A percentile compares a stretch with the other conserved stretches of the same genome.
Conservation (phyloP, 1,139 yeast genomes). For the Candida tetrigidarum region DNA sequence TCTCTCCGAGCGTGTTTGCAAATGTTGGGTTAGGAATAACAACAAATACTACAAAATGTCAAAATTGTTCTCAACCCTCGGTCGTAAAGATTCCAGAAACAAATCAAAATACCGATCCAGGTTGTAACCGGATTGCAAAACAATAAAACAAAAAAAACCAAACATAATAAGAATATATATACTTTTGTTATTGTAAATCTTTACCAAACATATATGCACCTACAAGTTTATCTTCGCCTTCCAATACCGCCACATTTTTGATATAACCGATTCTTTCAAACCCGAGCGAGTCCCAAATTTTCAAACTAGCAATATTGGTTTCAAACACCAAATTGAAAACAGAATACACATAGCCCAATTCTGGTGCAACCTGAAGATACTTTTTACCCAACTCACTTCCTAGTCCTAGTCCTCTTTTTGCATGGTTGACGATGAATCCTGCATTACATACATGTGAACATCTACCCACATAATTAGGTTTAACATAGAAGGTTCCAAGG, state of each 20-base stretch:
- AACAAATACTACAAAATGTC: too few relatives aligned
- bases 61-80: too few relatives aligned
- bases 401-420: slow-evolving; percentile 59
- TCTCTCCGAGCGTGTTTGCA: too few relatives aligned
- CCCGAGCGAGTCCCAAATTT: slow-evolving; percentile 77
- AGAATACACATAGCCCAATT: slow-evolving; percentile 72
- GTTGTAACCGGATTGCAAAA: too few relatives aligned
- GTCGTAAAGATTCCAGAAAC: too few relatives aligned
- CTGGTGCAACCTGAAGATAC: slow-evolving; percentile 69
- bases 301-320: slow-evolving; percentile 67
- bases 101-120: too few relatives aligned
- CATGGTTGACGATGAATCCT: slow-evolving; percentile 67
- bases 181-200: slow-evolving; percentile 32
- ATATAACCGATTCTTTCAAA: slow-evolving; percentile 74
- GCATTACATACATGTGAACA: slow-evolving; percentile 83
- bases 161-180: neutral
- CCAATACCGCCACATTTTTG: slow-evolving; percentile 66
- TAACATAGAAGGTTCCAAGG: slow-evolving; percentile 73
- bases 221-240: slow-evolving; percentile 59
- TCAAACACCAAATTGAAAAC: slow-evolving; percentile 85
- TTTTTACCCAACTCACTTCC: slow-evolving; percentile 66
- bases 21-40: too few relatives aligned
- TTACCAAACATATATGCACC: slow-evolving; percentile 74
- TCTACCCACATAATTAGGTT: slow-evolving; percentile 79
- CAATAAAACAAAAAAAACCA: neutral